Percentiles rank a stretch among this genome's conserved stretches.
Conservation (phyloP, 352 stramenopile genomes). For the Globisporangium splendens region DNA sequence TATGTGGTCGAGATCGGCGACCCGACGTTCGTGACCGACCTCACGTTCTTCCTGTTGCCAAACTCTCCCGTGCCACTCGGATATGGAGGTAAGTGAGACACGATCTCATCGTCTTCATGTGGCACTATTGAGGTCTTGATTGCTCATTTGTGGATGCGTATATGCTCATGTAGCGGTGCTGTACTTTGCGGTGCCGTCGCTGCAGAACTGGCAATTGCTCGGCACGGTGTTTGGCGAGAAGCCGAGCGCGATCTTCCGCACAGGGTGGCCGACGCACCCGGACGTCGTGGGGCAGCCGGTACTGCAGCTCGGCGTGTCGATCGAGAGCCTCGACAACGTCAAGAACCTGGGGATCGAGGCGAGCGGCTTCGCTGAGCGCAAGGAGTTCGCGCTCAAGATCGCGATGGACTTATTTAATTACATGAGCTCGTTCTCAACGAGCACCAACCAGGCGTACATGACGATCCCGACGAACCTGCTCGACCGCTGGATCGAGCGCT, state of each 20-base stretch:
- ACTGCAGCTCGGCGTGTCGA: slow-evolving; percentile 65
- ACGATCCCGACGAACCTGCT: slow-evolving; percentile 89
- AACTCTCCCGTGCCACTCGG: slow-evolving; percentile 53
- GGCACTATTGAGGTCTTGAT: not conserved
- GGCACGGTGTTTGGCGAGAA: slow-evolving; percentile 74
- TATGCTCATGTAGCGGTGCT: slow-evolving; percentile 33
- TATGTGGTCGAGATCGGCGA: slow-evolving; percentile 62
- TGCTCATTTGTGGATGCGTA: not conserved
- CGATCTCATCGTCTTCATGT: slow-evolving; percentile 4
- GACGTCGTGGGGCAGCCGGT: slow-evolving; percentile 51
- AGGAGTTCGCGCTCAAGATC: slow-evolving; percentile 89
- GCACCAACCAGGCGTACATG: slow-evolving; percentile 75
- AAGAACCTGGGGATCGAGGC: slow-evolving; percentile 73
- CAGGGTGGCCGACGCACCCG: slow-evolving; percentile 59
- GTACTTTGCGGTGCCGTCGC: slow-evolving; percentile 63
- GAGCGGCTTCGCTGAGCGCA: slow-evolving; percentile 59
- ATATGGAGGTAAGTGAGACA: slow-evolving; percentile 33
- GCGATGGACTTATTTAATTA: slow-evolving; percentile 91
- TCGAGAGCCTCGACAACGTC: slow-evolving; percentile 70
- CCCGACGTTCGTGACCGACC: slow-evolving; percentile 52
- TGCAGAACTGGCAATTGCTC: slow-evolving; percentile 71
- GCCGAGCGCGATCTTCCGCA: slow-evolving; percentile 65
- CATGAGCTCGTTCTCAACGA: slow-evolving; percentile 86
- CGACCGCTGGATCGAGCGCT: slow-evolving; percentile 90
- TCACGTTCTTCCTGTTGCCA: slow-evolving; percentile 76